These are phyloP conservation scores for Selaginella moellendorffii DNA, from an alignment of 75 land plant species.

Conservation along the genomic window DNA sequence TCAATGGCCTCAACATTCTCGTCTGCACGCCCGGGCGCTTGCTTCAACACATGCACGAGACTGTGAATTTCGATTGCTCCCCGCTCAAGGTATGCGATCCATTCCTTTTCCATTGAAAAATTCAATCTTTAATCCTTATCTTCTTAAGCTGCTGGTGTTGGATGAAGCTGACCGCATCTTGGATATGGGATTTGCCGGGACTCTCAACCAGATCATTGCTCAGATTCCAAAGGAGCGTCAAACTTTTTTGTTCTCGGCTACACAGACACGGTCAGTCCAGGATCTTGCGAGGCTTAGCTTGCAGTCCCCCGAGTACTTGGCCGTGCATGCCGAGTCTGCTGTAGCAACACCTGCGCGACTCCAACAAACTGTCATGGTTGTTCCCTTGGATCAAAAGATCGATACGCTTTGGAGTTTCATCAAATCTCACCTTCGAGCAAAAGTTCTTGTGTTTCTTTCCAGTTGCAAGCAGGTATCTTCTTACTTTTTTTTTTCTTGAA, in stretches of 20 bases:
- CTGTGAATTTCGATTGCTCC: slow-evolving; percentile 87
- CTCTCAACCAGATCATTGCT: slow-evolving; percentile 64
- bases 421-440: slow-evolving; percentile 69
- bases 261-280: slow-evolving; percentile 87
- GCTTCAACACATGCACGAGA: slow-evolving; percentile 98
- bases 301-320: slow-evolving; percentile 79
- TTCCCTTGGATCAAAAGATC: slow-evolving; percentile 76
- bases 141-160: slow-evolving; percentile 62
- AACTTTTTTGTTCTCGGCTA: slow-evolving; percentile 90
- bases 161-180: slow-evolving; percentile 98
- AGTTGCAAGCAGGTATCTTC: slow-evolving; percentile 81
- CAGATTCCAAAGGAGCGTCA: slow-evolving; percentile 75
- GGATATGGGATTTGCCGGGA: slow-evolving; percentile 67
- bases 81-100: slow-evolving; percentile 69
- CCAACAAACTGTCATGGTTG: slow-evolving; percentile 61
- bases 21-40: slow-evolving; percentile 97
- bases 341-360: slow-evolving; percentile 80
- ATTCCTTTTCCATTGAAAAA: too few relatives aligned
- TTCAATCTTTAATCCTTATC: too few relatives aligned
- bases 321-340: slow-evolving; percentile 85
- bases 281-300: slow-evolving; percentile 92
- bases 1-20: slow-evolving; percentile 60
- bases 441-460: slow-evolving; percentile 81
- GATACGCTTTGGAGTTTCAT: slow-evolving; percentile 96
- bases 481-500: background rate